phyloP scores from a whole-genome alignment of 345 rosid genomes.

The Aurinia saxatilis region DNA sequence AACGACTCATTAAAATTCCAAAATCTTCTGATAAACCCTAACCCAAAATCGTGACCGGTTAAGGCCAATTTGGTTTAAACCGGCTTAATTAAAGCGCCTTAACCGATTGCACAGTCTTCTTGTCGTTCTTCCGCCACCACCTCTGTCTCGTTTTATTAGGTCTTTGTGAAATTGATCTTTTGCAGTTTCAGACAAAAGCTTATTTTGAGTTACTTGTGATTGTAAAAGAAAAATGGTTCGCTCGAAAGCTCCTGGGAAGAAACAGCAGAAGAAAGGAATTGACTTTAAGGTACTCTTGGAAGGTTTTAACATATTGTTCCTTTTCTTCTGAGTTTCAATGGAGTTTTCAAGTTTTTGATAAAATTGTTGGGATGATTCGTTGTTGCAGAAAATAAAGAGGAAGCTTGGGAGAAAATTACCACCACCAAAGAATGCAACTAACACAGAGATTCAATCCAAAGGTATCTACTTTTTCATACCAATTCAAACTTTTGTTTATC shows the following conservation, averaged over 20 bases:
- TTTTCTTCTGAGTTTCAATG: neutral
- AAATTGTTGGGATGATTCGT: neutral
- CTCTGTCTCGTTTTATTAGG: constrained; percentile 14
- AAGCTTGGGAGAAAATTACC: constrained; percentile 86
- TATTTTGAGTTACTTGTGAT: too few species aligned
- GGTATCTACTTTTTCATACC: constrained; percentile 35
- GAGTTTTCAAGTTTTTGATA: neutral
- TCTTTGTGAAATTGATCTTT: neutral
- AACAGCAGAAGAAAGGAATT: constrained; percentile 72
- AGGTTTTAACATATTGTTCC: neutral
- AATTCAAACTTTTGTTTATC: neutral
- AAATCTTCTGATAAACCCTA: too few species aligned
- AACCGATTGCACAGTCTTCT: neutral
- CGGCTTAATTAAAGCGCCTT: neutral
- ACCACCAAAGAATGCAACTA: constrained; percentile 78
- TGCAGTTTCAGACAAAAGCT: neutral
- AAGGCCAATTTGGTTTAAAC: neutral
- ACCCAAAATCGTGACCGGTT: neutral
- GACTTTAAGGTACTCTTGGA: constrained; percentile 57
- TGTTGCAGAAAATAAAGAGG: constrained; percentile 72
- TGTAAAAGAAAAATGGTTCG: constrained; percentile 51
- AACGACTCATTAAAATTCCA: too few species aligned
- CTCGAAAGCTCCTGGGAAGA: constrained; percentile 58
- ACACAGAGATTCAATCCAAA: constrained; percentile 81
- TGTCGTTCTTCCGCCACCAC: constrained; percentile 13